Evolutionary conservation across 495 filamentous ascomycete genomes (phyloP).

Genomic region (Podospora appendiculata): DNA sequence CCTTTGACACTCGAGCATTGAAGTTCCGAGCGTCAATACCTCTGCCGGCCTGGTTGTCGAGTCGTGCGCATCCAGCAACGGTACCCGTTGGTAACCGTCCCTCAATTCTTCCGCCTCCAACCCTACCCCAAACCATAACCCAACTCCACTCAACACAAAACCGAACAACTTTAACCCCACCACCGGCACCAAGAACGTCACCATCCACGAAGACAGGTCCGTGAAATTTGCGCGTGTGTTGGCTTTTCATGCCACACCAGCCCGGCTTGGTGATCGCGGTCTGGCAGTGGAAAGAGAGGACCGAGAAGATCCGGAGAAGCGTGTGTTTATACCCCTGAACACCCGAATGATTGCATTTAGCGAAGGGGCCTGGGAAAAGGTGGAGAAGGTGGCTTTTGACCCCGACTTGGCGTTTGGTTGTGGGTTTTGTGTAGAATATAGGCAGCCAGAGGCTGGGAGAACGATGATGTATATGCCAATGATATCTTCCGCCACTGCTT

Average conservation of each 20-base stretch:
- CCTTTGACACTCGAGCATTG: constrained; percentile 60
- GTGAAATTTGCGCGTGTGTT: neutral
- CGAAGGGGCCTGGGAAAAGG: constrained; percentile 15
- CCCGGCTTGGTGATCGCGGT: no score
- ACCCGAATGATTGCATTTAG: constrained; percentile 25
- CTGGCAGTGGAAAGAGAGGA: no score
- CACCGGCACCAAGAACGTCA: neutral
- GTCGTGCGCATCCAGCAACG: constrained; percentile 5
- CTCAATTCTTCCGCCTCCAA: constrained; percentile 1
- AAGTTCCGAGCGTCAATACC: constrained; percentile 66
- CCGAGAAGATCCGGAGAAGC: neutral
- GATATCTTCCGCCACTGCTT: no score
- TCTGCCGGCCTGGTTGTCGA: constrained; percentile 30
- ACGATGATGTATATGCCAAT: constrained; percentile 12
- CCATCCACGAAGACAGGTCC: neutral
- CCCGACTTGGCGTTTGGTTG: constrained; percentile 20
- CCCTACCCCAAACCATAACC: neutral
- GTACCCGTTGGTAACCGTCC: neutral
- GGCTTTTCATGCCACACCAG: no score
- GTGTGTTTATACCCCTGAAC: constrained; percentile 18
- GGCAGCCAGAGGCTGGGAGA: constrained; percentile 1
- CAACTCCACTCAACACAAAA: constrained; percentile 1
- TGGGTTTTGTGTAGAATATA: constrained; percentile 21
- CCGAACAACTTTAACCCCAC: neutral
- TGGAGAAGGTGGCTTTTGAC: constrained; percentile 1